Evolutionary conservation across 768 basidiomycete genomes (phyloP), one percentile per base, ranked within the genome.

Genomic region (Leccinum aurantiacum): DNA sequence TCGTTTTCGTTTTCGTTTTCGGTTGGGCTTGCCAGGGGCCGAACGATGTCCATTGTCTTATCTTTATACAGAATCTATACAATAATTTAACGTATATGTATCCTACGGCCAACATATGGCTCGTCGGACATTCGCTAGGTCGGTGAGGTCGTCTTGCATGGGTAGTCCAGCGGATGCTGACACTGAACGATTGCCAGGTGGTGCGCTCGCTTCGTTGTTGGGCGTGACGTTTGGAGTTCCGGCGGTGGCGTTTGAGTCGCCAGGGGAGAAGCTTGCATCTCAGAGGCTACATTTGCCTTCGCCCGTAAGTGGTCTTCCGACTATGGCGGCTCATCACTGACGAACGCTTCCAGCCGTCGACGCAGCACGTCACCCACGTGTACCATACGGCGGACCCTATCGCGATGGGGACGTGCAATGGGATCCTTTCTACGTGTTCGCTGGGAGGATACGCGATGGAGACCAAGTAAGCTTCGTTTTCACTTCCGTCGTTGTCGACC

Each of bases 341-440:
- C 19, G 10, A 11, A 58, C 24, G 8, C 13, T 47, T 15, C 6
- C 63, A 90, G 87, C 90, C 89, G 35, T 88, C 86, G 7, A 82
- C 82, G 10, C 85, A 88, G 15, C 90, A 91, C 65, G 81, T 97
- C 61, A 95, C 91, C 0, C 95, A 98, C 72, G 79, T 98, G 29
- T 97, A 91, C 74, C 92, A 97, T 69, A 96, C 89, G 22, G 95
- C 95, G 27, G 95, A 98, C 74, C 95, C 95, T 6, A 91, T 98
- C 54, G 85, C 95, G 19, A 93, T 93, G 87, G 91, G 91, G 37
- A 88, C 86, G 8, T 94, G 93, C 74, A 94, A 84, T 58, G 92
- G 92, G 14, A 77, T 90, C 2, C 67, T 91, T 1, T 94, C 90
- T 1, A 84, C 87, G 1, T 98, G 95, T 70, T 86, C 90, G 4